These are phyloP conservation scores for Phaseolus lunatus DNA, from an alignment of 306 rosid species.

Conservation along the genomic window DNA sequence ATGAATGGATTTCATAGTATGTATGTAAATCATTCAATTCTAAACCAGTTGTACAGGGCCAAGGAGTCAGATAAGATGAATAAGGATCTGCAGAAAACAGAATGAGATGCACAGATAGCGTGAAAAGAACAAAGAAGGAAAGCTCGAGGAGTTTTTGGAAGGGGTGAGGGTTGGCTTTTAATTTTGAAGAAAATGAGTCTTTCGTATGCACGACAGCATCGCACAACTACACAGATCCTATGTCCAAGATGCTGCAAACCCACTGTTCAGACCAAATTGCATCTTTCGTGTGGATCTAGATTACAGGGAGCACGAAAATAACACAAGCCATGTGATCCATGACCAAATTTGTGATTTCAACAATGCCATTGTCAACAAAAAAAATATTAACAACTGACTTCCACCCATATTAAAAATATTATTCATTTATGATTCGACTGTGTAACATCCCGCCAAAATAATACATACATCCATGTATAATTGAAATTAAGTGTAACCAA, in stretches of 20 bases:
- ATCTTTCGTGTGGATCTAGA: background rate
- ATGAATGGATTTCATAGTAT: background rate
- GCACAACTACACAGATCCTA: background rate
- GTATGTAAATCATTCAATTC: background rate
- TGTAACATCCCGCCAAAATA: no score
- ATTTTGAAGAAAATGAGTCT: background rate
- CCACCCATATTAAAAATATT: background rate
- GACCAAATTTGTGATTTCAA: background rate
- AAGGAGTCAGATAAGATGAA: background rate
- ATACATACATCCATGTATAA: no score
- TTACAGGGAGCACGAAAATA: background rate
- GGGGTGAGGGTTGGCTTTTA: background rate
- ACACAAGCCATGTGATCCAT: background rate
- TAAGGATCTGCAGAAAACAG: background rate
- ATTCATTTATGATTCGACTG: background rate
- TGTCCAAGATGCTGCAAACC: background rate
- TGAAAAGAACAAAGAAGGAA: background rate
- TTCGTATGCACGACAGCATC: background rate
- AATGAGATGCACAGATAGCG: background rate
- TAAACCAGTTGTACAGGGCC: background rate
- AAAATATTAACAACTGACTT: slow-evolving; percentile 2
- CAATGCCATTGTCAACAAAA: slow-evolving; percentile 5
- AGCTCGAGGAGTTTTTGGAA: background rate
- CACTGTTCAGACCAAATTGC: background rate
- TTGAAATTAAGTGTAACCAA: no score